These are phyloP conservation scores for Colletotrichum musicola DNA, from an alignment of 2,329 filamentous ascomycete genomes.

Conservation along the genomic window DNA sequence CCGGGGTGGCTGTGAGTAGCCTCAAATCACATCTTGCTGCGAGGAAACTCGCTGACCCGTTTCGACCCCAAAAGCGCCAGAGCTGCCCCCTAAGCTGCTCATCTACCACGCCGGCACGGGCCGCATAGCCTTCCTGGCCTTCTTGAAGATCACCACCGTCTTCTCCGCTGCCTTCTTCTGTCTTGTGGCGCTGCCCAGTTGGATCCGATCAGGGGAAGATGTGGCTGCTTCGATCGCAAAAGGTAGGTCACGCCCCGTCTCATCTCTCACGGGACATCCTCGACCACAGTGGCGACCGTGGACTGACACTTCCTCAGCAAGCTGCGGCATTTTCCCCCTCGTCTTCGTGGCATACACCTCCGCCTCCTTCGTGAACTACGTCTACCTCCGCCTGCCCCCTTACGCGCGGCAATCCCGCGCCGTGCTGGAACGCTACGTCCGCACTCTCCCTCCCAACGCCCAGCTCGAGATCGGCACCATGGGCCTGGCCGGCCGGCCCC, in stretches of 20 bases:
- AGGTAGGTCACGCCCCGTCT: slow-evolving; percentile 48
- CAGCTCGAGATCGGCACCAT: slow-evolving; percentile 67
- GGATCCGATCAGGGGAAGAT: slow-evolving; percentile 58
- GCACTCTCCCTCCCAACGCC: slow-evolving; percentile 57
- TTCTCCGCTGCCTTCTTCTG: slow-evolving; percentile 76
- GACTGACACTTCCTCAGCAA: slow-evolving; percentile 58
- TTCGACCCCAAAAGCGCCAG: slow-evolving; percentile 47
- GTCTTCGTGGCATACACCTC: slow-evolving; percentile 73
- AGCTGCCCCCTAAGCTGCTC: slow-evolving; percentile 70
- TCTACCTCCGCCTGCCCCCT: slow-evolving; percentile 77
- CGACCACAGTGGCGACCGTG: no score
- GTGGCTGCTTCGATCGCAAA: slow-evolving; percentile 49
- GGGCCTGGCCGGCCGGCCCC: slow-evolving; percentile 67
- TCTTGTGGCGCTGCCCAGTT: slow-evolving; percentile 72
- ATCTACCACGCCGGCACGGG: slow-evolving; percentile 82
- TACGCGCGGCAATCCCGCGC: slow-evolving; percentile 73
- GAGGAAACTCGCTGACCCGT: neutral
- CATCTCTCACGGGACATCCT: neutral
- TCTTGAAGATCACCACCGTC: slow-evolving; percentile 78
- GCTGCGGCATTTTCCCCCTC: slow-evolving; percentile 74
- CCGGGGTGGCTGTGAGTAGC: slow-evolving; percentile 5
- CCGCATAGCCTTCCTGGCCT: slow-evolving; percentile 75
- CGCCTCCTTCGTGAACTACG: slow-evolving; percentile 78
- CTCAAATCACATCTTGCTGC: neutral
- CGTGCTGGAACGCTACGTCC: slow-evolving; percentile 65